Evolutionary conservation across 495 filamentous ascomycete species (phyloP).

Genomic region (Trichodelitschia bisporula): DNA sequence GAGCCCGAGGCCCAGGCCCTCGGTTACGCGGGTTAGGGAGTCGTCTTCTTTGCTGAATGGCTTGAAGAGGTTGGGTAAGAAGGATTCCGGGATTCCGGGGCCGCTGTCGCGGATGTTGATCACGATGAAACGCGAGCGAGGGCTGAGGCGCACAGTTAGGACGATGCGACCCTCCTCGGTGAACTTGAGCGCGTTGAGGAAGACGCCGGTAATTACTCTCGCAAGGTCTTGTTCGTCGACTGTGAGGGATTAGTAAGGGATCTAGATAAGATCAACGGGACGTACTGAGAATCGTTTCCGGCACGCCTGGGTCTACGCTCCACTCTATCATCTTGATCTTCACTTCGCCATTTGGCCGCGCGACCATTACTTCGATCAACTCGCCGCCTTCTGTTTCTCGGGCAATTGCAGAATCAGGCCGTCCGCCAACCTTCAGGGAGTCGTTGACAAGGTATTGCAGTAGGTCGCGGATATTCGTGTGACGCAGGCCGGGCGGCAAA

Average conservation of each 20-base stretch:
- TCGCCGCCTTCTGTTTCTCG: constrained; percentile 37
- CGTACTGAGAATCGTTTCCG: constrained; percentile 34
- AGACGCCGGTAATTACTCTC: constrained; percentile 48
- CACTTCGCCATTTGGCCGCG: constrained; percentile 30
- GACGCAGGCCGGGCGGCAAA: constrained; percentile 22
- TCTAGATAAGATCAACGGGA: constrained; percentile 2
- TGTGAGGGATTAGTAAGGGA: constrained; percentile 6
- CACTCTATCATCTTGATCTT: constrained; percentile 39
- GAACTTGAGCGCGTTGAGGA: constrained; percentile 63
- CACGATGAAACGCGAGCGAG: constrained; percentile 23
- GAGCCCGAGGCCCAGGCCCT: constrained; percentile 50
- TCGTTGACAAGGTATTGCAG: constrained; percentile 45
- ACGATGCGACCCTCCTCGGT: constrained; percentile 44
- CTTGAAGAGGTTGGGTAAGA: constrained; percentile 48
- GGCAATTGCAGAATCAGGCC: constrained; percentile 42
- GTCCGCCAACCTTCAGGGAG: constrained; percentile 41
- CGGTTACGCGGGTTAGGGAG: constrained; percentile 43
- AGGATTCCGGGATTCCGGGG: constrained; percentile 43
- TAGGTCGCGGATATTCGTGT: constrained; percentile 37
- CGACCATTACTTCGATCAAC: constrained; percentile 35
- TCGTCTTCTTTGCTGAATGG: constrained; percentile 50
- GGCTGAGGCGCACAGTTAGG: constrained; percentile 26
- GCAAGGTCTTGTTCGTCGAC: constrained; percentile 49
- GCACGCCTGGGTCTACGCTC: constrained; percentile 38
- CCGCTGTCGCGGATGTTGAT: constrained; percentile 46